Percentiles rank a stretch among this genome's conserved stretches.
Conservation (phyloP, 2,329 filamentous ascomycete species). For the Paracoccidioides lutzii region DNA sequence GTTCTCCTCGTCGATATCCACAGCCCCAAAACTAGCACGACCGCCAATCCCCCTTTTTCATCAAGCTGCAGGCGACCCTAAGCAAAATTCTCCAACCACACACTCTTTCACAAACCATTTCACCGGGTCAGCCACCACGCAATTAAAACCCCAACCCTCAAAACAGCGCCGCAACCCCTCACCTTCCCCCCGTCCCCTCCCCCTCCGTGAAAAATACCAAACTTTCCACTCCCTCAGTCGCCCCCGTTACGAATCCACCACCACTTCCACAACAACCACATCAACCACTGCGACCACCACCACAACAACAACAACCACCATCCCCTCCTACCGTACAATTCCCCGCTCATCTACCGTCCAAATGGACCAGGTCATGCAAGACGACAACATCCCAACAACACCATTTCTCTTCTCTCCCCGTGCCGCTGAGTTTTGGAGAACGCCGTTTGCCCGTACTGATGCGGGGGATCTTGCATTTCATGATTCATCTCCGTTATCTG, state of each 20-base stretch:
- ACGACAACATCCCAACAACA: constrained; percentile 19
- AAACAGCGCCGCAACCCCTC: constrained; percentile 21
- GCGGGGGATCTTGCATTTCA: constrained; percentile 21
- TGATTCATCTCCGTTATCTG: not conserved
- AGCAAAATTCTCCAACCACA: constrained; percentile 1
- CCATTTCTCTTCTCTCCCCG: constrained; percentile 34
- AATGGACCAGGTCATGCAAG: constrained; percentile 28
- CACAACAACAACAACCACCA: not conserved
- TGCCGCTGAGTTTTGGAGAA: constrained; percentile 31
- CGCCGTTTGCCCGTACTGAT: constrained; percentile 24
- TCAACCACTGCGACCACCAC: too few species aligned
- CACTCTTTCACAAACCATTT: constrained; percentile 10
- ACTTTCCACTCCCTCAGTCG: constrained; percentile 8
- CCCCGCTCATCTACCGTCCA: constrained; percentile 11
- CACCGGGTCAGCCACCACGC: constrained; percentile 4
- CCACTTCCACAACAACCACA: not conserved
- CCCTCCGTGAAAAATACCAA: constrained; percentile 26
- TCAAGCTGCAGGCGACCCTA: not conserved
- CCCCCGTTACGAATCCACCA: constrained; percentile 5
- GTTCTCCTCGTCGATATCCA: not conserved
- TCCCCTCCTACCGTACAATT: constrained; percentile 7
- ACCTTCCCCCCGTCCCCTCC: constrained; percentile 26
- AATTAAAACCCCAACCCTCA: constrained; percentile 5
- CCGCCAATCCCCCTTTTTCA: constrained; percentile 1
- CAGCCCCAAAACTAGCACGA: not conserved